Conservation (phyloP, 2,329 filamentous ascomycete species). For the Aspergillus viridinutans region DNA sequence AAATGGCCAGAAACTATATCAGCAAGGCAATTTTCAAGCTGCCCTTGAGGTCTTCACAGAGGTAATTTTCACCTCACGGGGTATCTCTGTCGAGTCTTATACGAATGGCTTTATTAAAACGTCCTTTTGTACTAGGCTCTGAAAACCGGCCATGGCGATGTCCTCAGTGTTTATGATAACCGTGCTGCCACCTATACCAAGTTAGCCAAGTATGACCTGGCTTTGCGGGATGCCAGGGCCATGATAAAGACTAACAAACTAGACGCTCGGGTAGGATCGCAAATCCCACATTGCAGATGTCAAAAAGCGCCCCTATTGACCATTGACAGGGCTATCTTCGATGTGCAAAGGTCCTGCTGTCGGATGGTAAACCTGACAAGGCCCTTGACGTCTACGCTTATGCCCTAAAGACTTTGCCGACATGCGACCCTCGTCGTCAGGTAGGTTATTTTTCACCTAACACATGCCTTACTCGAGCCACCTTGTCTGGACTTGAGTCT, state of each 20-base stretch:
- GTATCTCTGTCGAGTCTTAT: neutral
- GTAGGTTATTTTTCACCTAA: constrained; percentile 18
- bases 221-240: constrained; percentile 53
- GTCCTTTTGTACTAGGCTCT: constrained; percentile 30
- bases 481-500: neutral
- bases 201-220: constrained; percentile 46
- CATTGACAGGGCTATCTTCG: constrained; percentile 50
- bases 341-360: constrained; percentile 45
- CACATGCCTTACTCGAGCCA: neutral
- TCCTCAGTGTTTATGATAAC: constrained; percentile 48
- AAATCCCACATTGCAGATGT: neutral
- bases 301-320: constrained; percentile 5
- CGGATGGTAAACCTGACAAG: constrained; percentile 48
- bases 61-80: constrained; percentile 21
- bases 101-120: neutral
- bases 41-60: constrained; percentile 42
- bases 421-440: constrained; percentile 31
- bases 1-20: constrained; percentile 42
- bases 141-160: constrained; percentile 27
- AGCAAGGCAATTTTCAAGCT: constrained; percentile 39
- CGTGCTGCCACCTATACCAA: constrained; percentile 55
- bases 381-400: constrained; percentile 56
- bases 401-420: constrained; percentile 51
- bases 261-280: constrained; percentile 45
- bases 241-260: constrained; percentile 51